Evolutionary conservation across 164 flowering plant genomes (phyloP).

Genomic region (Piper longum): DNA sequence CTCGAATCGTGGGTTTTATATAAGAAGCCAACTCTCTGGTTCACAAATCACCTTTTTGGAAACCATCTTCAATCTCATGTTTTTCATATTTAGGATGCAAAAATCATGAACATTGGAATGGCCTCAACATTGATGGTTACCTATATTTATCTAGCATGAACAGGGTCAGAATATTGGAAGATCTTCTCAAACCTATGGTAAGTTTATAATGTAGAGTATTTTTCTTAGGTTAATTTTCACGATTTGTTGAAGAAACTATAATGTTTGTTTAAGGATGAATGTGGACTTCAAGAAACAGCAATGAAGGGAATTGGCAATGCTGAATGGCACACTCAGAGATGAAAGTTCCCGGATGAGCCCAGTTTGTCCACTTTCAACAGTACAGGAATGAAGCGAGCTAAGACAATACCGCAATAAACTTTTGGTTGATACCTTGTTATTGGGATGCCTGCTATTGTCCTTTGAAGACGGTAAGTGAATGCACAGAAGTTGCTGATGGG

Average conservation of each 20-base stretch:
- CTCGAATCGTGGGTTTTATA: no score
- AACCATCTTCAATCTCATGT: no score
- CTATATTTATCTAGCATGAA: no score
- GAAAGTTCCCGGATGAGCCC: conserved; percentile 77
- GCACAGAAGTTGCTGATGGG: background rate
- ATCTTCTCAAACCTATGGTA: conserved; percentile 98
- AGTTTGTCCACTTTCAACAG: conserved; percentile 74
- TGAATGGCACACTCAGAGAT: conserved; percentile 84
- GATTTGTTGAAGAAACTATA: background rate
- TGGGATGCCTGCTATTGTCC: background rate
- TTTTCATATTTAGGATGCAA: no score
- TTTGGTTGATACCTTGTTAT: background rate
- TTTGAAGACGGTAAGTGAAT: background rate
- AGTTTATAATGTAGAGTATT: background rate
- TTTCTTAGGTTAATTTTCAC: background rate
- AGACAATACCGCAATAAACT: conserved; percentile 49
- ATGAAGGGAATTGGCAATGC: conserved; percentile 79
- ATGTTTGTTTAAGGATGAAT: conserved; percentile 47
- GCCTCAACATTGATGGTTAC: no score
- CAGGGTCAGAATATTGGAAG: conserved; percentile 87
- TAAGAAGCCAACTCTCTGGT: no score
- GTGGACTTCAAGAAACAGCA: conserved; percentile 88
- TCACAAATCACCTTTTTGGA: no score
- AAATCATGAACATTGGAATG: no score
- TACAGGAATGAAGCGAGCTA: conserved; percentile 93